Evolutionary conservation across 495 filamentous ascomycete species (phyloP), one percentile per base, ranked within the genome.

Genomic region (Hypoxylon fuscum): DNA sequence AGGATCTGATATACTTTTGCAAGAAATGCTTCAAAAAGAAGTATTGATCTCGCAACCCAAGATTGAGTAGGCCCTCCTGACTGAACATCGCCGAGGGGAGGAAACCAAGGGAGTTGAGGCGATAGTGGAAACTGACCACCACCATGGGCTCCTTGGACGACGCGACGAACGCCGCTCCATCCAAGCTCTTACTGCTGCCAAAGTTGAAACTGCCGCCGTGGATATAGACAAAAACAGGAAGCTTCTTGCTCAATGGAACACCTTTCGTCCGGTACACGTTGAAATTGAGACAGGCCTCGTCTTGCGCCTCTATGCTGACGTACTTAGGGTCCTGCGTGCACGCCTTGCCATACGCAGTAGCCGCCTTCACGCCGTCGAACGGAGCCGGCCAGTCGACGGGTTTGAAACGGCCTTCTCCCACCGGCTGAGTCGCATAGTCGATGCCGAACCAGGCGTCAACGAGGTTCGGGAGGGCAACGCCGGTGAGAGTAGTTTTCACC

Each of bases 31-130:
- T 70, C 31, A 84, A 71, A 29, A 80, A 76, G 46, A 85, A 66
- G 53, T 81, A 76, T 64, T 90, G 88, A 67, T 91, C 88, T 71
- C 82, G 83, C 59, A 91, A 77, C 0, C 88, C 88, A 37, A 88
- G 72, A 63, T 91, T 91, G 22, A 87, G 77, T 5, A 81, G 44
- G 0, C 83, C 82, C n/a, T 85, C 81, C 42, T 83, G 77, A 5
- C 80, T 77, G 31, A 79, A 79, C 14, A 83, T 48, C 0, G 58
- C 70, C 0, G 83, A 87, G 25, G 85, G 79, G 18, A 90, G 70
- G 66, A 89, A 91, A 1, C 88, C 88, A 27, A 91, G 79, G 0
- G 87, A 76, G 22, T 84, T 85, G 14, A 90, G 74, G 3, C 88
- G 81, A 59, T 91, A 91, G 64, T 86, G 86, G 50, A 88, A 86